Percentiles rank a stretch among this genome's conserved stretches.
Evolutionary conservation across 495 filamentous ascomycete species (phyloP).

Genomic region (Chaetomium tenue): DNA sequence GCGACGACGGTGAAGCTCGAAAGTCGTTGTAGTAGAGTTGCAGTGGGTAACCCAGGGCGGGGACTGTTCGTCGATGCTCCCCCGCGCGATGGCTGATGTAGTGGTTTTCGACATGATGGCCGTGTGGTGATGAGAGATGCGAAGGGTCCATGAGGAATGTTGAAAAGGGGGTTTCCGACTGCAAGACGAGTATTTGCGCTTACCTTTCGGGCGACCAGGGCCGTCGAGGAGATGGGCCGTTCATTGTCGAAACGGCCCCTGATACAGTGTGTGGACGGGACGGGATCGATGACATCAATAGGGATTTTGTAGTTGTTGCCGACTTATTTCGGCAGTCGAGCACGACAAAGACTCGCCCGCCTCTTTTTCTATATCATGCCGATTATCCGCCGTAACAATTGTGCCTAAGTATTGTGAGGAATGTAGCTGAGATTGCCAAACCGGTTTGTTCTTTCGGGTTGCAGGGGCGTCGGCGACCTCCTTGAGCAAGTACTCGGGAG

Average conservation of each 20-base stretch:
- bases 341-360: conserved; percentile 18
- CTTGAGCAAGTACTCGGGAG: background rate
- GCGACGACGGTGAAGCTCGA: background rate
- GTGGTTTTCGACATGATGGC: background rate
- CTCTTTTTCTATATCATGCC: conserved; percentile 18
- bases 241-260: conserved; percentile 22
- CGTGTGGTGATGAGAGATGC: too few species aligned
- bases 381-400: background rate
- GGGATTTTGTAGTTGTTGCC: background rate
- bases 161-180: conserved; percentile 6
- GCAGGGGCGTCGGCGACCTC: background rate
- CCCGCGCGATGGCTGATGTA: background rate
- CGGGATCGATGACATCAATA: background rate
- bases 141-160: background rate
- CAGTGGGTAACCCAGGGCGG: conserved; percentile 8
- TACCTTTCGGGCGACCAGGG: conserved; percentile 27
- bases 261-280: background rate
- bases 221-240: conserved; percentile 20
- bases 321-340: background rate
- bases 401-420: conserved; percentile 17
- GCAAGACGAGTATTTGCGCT: conserved; percentile 11
- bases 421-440: background rate
- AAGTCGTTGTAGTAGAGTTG: conserved; percentile 50
- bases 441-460: background rate
- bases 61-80: background rate